A percentile compares a stretch with the other conserved stretches of the same genome.
Evolutionary conservation across 331 rosid species (phyloP).

Genomic region (Telfairia occidentalis): DNA sequence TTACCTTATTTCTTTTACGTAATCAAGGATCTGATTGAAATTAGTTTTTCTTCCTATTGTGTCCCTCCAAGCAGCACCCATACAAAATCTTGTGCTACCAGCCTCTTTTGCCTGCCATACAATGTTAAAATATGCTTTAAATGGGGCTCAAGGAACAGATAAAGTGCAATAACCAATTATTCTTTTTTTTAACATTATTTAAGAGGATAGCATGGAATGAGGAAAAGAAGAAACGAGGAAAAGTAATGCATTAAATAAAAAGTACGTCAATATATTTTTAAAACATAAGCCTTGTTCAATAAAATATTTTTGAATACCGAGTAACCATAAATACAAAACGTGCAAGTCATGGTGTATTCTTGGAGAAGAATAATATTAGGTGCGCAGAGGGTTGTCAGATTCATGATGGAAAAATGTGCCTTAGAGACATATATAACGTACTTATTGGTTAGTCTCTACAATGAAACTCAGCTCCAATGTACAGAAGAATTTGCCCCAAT

Average conservation of each 20-base stretch:
- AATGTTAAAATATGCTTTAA: slow-evolving; percentile 11
- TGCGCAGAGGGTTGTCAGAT: not conserved
- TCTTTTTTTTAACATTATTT: not conserved
- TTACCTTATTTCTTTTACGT: slow-evolving; percentile 79
- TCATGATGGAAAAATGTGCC: not conserved
- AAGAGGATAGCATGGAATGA: not conserved
- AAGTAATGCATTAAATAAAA: not conserved
- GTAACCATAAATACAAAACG: not conserved
- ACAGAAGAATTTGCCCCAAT: not conserved
- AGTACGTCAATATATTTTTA: not conserved
- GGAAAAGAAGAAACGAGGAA: not conserved
- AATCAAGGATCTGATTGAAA: slow-evolving; percentile 81
- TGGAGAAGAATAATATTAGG: not conserved
- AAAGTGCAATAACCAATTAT: slow-evolving; percentile 3
- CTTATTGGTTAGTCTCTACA: not conserved
- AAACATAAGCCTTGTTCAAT: not conserved
- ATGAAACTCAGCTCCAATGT: slow-evolving; percentile 1
- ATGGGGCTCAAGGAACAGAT: slow-evolving; percentile 13
- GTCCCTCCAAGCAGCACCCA: slow-evolving; percentile 99
- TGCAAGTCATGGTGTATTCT: not conserved
- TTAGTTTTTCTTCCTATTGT: slow-evolving; percentile 84
- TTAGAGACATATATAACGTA: not conserved
- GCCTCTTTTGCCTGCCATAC: slow-evolving; percentile 82
- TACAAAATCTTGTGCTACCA: slow-evolving; percentile 97
- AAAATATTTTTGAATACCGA: not conserved